A percentile compares a stretch with the other conserved stretches of the same genome.
phyloP scores from a whole-genome alignment of 176 grass and related monocot genomes.

The Sorghum bicolor region DNA sequence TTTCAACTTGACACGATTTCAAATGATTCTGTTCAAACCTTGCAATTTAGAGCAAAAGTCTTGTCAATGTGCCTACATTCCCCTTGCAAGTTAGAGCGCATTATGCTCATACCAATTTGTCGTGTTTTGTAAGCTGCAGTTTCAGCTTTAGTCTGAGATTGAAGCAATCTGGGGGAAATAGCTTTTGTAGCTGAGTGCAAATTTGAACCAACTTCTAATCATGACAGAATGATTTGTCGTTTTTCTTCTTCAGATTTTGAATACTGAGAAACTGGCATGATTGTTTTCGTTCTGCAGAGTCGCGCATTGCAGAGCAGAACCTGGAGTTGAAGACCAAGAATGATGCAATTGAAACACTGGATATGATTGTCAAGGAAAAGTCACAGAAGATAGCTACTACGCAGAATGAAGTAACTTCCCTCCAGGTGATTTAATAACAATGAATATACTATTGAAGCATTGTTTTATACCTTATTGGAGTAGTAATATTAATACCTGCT shows the following conservation, averaged over 20 bases:
- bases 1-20: background rate
- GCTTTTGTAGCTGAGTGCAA: background rate
- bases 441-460: background rate
- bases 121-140: background rate
- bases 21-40: background rate
- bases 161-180: background rate
- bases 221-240: background rate
- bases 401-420: constrained; percentile 56
- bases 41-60: background rate
- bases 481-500: background rate
- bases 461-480: background rate
- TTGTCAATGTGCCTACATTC: background rate
- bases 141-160: background rate
- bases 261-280: background rate
- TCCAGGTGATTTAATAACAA: constrained; percentile 41
- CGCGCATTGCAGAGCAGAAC: constrained; percentile 34
- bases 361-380: constrained; percentile 48
- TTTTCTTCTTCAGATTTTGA: background rate
- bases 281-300: constrained; percentile 42
- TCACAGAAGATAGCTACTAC: constrained; percentile 47
- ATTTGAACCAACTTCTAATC: background rate
- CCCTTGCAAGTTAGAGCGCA: background rate
- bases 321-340: constrained; percentile 69
- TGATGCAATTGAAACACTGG: constrained; percentile 43
- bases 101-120: background rate